Percentiles rank a stretch among this genome's conserved stretches.
These are phyloP conservation scores for Fistulifera solaris DNA, from an alignment of 108 stramenopile genomes.

Conservation along the genomic window DNA sequence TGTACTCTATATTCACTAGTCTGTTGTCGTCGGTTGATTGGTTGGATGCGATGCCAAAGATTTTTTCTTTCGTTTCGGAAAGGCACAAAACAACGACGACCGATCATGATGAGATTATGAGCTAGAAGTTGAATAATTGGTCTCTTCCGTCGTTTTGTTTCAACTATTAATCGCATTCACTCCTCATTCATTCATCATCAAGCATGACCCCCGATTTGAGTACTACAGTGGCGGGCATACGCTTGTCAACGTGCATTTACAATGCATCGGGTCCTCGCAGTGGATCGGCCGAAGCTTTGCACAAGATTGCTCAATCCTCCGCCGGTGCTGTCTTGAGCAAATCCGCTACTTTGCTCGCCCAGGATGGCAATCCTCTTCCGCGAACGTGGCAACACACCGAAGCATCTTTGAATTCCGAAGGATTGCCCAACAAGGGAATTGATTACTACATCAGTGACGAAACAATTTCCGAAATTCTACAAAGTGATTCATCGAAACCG, in stretches of 20 bases:
- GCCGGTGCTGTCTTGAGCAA: slow-evolving; percentile 76
- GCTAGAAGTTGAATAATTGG: no score
- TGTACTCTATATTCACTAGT: no score
- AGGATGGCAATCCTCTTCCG: slow-evolving; percentile 79
- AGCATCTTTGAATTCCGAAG: slow-evolving; percentile 83
- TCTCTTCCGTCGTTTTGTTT: no score
- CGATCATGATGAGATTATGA: no score
- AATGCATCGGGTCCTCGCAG: slow-evolving; percentile 88
- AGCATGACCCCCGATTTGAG: slow-evolving; percentile 7
- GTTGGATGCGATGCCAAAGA: no score
- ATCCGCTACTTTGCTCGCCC: slow-evolving; percentile 61
- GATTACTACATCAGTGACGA: slow-evolving; percentile 73
- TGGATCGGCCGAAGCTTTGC: slow-evolving; percentile 73
- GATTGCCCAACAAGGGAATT: slow-evolving; percentile 85
- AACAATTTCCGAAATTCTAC: slow-evolving; percentile 66
- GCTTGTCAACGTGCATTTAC: slow-evolving; percentile 70
- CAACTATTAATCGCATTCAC: no score
- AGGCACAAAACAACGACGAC: no score
- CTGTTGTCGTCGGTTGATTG: no score
- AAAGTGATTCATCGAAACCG: slow-evolving; percentile 40
- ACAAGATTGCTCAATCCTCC: slow-evolving; percentile 60
- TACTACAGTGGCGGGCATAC: slow-evolving; percentile 63
- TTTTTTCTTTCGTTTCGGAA: no score
- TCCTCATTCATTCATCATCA: neutral
- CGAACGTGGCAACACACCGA: slow-evolving; percentile 39